Evolutionary conservation across 345 rosid genomes (phyloP), one percentile per base, ranked within the genome.

Genomic region (Gossypium bickii): DNA sequence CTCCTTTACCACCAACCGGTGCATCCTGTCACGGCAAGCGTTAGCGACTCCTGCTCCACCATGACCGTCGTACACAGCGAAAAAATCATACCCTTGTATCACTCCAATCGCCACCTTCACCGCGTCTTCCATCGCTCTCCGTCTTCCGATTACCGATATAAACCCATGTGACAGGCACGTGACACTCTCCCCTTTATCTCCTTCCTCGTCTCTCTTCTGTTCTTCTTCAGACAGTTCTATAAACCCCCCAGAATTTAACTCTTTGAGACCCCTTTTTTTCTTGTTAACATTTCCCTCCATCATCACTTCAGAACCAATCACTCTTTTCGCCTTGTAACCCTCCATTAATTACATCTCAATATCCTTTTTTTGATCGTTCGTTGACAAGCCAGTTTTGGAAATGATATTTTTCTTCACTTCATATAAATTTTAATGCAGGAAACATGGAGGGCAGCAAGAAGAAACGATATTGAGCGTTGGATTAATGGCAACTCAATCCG

Each of bases 101-200:
- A 69, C 76, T 71, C 71, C 74, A 1, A 29, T 55, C 77, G 67
- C 87, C 68, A 78, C 86, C 27, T 78, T 84, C 82, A 83, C 85
- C 6, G 88, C 84, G 34, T 90, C 94, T 67, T 90, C 94, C 94
- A 90, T 90, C 78, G 79, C 92, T 24, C 78, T 80, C 74, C 90
- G 79, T 82, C 83, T 74, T n/a, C 92, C 90, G 20, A 85, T 88
- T 69, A 86, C 82, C 34, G 94, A 88, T 41, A 81, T 85, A 55
- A 66, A 73, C 47, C 92, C 90, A 34, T 79, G 80, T 3, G 85
- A 80, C 47, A 72, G 17, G 69, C 74, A 71, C 51, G 64, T 61
- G 9, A 22, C 41, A 7, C 67, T 17, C n/a, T 44, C 41, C 15
- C 18, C 71, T 2, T 7, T 20, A 20, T 20, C 4, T 15, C 29